phyloP scores from a whole-genome alignment of 768 basidiomycete species.

The Hemileccinum impolitum region DNA sequence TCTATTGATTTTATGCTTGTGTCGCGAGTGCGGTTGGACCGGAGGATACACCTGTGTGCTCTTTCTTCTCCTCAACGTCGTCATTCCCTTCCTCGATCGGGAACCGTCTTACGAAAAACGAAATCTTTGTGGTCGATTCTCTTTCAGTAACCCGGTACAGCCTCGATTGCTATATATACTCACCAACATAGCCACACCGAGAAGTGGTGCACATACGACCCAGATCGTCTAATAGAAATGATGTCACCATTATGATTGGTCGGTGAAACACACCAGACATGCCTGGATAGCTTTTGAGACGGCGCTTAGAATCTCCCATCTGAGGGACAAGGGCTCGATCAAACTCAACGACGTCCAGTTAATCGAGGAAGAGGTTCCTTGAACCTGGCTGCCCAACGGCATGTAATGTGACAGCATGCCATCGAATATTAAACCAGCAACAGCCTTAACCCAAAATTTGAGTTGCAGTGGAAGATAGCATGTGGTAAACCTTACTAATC shows the following conservation, averaged over 20 bases:
- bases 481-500: constrained; percentile 52
- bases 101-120: constrained; percentile 27
- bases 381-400: constrained; percentile 44
- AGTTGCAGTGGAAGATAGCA: constrained; percentile 4
- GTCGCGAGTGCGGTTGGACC: constrained; percentile 4
- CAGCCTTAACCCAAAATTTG: constrained; percentile 46
- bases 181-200: constrained; percentile 64
- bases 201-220: constrained; percentile 67
- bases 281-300: constrained; percentile 67
- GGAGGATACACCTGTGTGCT: constrained; percentile 3
- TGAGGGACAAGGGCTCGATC: constrained; percentile 45
- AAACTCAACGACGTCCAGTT: constrained; percentile 50
- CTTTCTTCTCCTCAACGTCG: constrained; percentile 20
- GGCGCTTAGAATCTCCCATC: constrained; percentile 45
- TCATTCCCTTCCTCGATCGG: constrained; percentile 20
- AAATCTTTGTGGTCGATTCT: constrained; percentile 19
- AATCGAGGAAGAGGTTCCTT: constrained; percentile 44
- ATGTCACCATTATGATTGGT: constrained; percentile 6
- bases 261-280: constrained; percentile 15
- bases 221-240: constrained; percentile 55
- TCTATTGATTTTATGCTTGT: constrained; percentile 16
- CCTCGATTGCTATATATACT: constrained; percentile 19
- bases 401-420: constrained; percentile 46
- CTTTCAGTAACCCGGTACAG: constrained; percentile 7
- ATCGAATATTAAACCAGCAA: constrained; percentile 74